phyloP scores from a whole-genome alignment of 768 basidiomycete genomes.

The Mycena floridula region DNA sequence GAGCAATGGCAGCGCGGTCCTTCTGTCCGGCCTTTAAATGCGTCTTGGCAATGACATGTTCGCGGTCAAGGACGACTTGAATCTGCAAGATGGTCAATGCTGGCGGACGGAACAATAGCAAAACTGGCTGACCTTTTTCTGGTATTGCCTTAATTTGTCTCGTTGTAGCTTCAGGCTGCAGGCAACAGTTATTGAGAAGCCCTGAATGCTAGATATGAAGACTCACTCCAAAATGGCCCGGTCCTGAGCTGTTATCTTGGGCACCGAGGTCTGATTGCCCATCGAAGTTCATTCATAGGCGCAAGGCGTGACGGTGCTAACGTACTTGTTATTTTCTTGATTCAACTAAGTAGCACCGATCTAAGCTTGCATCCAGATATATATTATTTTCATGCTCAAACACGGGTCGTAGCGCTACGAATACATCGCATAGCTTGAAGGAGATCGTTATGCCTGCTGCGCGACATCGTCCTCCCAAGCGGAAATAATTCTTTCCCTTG shows the following conservation, averaged over 20 bases:
- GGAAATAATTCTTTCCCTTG: too few relatives aligned
- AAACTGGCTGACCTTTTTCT: slow-evolving; percentile 65
- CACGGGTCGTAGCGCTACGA: too few relatives aligned
- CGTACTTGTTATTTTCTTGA: not conserved
- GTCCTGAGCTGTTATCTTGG: slow-evolving; percentile 91
- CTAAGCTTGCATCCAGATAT: too few relatives aligned
- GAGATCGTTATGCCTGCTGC: too few relatives aligned
- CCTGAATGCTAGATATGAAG: slow-evolving; percentile 8
- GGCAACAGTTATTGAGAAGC: slow-evolving; percentile 8
- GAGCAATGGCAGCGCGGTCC: slow-evolving; percentile 79
- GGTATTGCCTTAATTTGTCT: slow-evolving; percentile 93
- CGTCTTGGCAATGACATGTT: slow-evolving; percentile 82
- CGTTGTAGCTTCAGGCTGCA: slow-evolving; percentile 89
- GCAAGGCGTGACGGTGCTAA: not conserved
- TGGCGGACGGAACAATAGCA: not conserved
- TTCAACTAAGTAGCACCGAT: too few relatives aligned
- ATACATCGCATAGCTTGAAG: too few relatives aligned
- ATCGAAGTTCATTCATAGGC: slow-evolving; percentile 67
- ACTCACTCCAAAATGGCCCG: slow-evolving; percentile 92
- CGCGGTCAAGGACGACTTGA: slow-evolving; percentile 78
- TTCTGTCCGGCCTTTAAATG: slow-evolving; percentile 80
- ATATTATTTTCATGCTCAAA: too few relatives aligned
- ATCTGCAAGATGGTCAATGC: slow-evolving; percentile 47
- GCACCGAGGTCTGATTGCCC: slow-evolving; percentile 64
- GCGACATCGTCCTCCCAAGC: too few relatives aligned